Evolutionary conservation across 2,329 filamentous ascomycete genomes (phyloP).

Genomic region (Alternaria atra): DNA sequence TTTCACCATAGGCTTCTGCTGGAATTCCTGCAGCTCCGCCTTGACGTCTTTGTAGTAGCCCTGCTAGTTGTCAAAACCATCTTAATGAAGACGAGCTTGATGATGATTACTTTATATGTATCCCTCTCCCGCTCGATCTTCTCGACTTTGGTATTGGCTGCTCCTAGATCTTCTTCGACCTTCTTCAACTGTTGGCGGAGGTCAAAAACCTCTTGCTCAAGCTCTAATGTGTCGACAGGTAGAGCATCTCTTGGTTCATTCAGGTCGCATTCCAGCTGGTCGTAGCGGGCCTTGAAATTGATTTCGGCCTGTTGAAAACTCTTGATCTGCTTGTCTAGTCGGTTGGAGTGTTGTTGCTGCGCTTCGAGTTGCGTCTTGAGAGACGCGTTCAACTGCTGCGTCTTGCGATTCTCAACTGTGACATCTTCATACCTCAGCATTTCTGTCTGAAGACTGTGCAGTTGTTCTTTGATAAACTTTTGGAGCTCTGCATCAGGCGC

Average conservation of each 20-base stretch:
- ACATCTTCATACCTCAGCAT: constrained; percentile 33
- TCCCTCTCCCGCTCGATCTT: constrained; percentile 11
- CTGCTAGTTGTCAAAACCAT: constrained; percentile 4
- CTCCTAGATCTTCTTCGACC: constrained; percentile 18
- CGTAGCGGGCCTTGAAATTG: constrained; percentile 16
- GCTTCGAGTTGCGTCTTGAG: constrained; percentile 28
- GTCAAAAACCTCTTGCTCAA: constrained; percentile 14
- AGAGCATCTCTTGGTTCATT: constrained; percentile 15
- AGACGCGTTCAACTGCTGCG: constrained; percentile 20
- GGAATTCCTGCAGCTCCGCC: background rate
- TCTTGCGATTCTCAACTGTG: constrained; percentile 22
- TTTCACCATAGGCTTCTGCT: constrained; percentile 12
- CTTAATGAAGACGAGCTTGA: background rate
- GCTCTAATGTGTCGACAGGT: background rate
- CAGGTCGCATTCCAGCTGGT: constrained; percentile 28
- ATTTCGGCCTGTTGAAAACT: constrained; percentile 19
- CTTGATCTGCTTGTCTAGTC: constrained; percentile 22
- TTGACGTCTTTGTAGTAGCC: background rate
- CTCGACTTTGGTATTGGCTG: constrained; percentile 8
- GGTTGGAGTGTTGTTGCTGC: constrained; percentile 21
- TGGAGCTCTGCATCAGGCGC: constrained; percentile 17
- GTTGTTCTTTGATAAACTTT: constrained; percentile 22
- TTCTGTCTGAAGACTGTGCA: constrained; percentile 25
- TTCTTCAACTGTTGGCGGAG: constrained; percentile 26
- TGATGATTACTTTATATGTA: constrained; percentile 9